These are phyloP conservation scores for Obelidium mucronatum DNA, from an alignment of 192 early-diverging fungal genomes.

Conservation along the genomic window DNA sequence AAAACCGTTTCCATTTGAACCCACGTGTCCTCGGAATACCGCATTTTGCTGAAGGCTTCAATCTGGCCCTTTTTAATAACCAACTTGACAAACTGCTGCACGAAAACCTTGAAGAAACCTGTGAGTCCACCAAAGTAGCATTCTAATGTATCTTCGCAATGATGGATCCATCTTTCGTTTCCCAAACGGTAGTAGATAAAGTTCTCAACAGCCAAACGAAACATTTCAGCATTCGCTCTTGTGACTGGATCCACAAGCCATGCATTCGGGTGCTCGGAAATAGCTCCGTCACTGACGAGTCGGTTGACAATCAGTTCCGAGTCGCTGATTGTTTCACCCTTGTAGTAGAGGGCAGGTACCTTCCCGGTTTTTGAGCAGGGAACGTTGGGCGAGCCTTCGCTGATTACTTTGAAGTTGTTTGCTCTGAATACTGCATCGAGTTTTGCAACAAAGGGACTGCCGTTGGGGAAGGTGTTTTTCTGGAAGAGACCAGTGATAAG, in stretches of 20 bases:
- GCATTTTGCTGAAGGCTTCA: neutral
- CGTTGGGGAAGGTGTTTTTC: neutral
- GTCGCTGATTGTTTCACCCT: constrained; percentile 1
- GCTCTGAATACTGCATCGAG: neutral
- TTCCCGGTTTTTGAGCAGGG: neutral
- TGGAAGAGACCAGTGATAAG: neutral
- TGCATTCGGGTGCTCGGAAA: neutral
- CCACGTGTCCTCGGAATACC: neutral
- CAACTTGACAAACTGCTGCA: too few species aligned
- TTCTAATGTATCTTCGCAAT: neutral
- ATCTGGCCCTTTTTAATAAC: too few species aligned
- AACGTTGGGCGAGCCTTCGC: neutral
- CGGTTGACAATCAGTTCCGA: constrained; percentile 1
- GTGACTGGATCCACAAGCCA: constrained; percentile 1
- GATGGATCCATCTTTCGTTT: neutral
- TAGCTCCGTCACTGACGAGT: constrained; percentile 4
- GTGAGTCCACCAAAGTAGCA: neutral
- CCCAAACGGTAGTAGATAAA: constrained; percentile 2
- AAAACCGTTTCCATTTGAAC: neutral
- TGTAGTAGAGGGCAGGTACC: neutral
- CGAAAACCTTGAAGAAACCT: too few species aligned
- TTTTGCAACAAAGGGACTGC: constrained; percentile 10
- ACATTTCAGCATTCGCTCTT: constrained; percentile 4
- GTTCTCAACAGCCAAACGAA: constrained; percentile 16
- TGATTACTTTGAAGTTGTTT: neutral